Evolutionary conservation across 2,329 filamentous ascomycete genomes (phyloP).

Genomic region (Cladosporium oxysporum): DNA sequence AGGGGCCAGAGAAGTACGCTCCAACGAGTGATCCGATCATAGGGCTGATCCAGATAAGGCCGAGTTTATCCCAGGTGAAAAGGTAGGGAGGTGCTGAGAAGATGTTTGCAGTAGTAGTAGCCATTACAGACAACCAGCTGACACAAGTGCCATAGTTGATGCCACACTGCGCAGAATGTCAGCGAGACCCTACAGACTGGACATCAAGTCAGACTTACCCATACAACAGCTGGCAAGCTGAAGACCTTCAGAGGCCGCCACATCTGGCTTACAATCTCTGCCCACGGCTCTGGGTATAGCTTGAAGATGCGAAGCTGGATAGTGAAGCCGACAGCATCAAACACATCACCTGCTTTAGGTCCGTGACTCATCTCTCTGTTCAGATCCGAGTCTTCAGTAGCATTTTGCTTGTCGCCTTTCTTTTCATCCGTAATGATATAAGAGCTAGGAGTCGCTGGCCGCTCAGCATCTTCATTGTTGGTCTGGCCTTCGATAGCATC

Average conservation of each 20-base stretch:
- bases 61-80: constrained; percentile 38
- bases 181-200: neutral
- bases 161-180: neutral
- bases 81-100: constrained; percentile 2
- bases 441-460: neutral
- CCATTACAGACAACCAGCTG: constrained; percentile 56
- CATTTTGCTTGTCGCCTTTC: neutral
- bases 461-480: neutral
- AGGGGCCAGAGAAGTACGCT: constrained; percentile 36
- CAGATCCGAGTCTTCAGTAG: neutral
- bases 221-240: constrained; percentile 7
- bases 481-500: neutral
- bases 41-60: constrained; percentile 57
- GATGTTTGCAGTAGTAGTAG: constrained; percentile 54
- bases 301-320: constrained; percentile 55
- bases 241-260: constrained; percentile 12
- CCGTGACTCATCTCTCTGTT: neutral
- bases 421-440: neutral
- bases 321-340: constrained; percentile 18
- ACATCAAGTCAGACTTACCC: neutral
- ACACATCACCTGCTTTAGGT: constrained; percentile 17
- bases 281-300: constrained; percentile 41
- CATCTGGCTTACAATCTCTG: constrained; percentile 11
- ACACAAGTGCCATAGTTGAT: constrained; percentile 10
- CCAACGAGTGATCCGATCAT: constrained; percentile 45